Evolutionary conservation across 2,329 filamentous ascomycete species (phyloP).

Genomic region (Grosmannia penicillata): DNA sequence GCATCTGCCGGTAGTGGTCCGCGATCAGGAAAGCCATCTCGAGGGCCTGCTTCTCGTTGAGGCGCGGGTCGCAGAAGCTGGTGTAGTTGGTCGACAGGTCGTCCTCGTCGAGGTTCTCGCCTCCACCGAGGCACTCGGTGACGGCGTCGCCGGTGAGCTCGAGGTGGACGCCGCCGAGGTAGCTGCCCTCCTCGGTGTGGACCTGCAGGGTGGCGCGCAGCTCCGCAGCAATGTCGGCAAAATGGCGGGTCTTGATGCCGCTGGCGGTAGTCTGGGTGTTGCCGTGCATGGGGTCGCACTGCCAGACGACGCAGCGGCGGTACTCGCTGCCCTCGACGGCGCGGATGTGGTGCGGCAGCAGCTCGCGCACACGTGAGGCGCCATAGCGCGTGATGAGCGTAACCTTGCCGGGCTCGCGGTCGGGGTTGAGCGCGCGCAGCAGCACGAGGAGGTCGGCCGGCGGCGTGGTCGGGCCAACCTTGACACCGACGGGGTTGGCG

Average conservation of each 20-base stretch:
- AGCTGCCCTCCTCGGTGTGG: conserved; percentile 69
- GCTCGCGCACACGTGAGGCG: conserved; percentile 54
- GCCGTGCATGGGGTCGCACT: conserved; percentile 98
- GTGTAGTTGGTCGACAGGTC: conserved; percentile 86
- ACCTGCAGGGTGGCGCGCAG: conserved; percentile 70
- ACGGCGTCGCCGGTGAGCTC: conserved; percentile 93
- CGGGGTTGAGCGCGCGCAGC: conserved; percentile 74
- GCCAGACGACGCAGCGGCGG: conserved; percentile 62
- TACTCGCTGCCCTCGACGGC: conserved; percentile 71
- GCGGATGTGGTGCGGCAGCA: conserved; percentile 75
- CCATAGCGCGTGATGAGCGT: conserved; percentile 95
- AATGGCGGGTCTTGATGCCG: conserved; percentile 85
- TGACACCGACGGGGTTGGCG: conserved; percentile 90
- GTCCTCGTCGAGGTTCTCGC: conserved; percentile 72
- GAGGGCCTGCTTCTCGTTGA: conserved; percentile 96
- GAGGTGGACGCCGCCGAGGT: conserved; percentile 85
- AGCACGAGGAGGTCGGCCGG: conserved; percentile 61
- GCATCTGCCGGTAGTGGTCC: conserved; percentile 47
- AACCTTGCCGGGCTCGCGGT: conserved; percentile 73
- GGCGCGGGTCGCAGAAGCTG: conserved; percentile 83
- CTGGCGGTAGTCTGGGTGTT: conserved; percentile 53
- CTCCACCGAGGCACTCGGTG: conserved; percentile 89
- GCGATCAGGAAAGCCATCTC: conserved; percentile 91
- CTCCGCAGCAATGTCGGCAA: conserved; percentile 80
- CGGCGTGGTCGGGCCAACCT: conserved; percentile 80